phyloP scores from a whole-genome alignment of 1,284 basidiomycete species.

The Tilletia horrida region DNA sequence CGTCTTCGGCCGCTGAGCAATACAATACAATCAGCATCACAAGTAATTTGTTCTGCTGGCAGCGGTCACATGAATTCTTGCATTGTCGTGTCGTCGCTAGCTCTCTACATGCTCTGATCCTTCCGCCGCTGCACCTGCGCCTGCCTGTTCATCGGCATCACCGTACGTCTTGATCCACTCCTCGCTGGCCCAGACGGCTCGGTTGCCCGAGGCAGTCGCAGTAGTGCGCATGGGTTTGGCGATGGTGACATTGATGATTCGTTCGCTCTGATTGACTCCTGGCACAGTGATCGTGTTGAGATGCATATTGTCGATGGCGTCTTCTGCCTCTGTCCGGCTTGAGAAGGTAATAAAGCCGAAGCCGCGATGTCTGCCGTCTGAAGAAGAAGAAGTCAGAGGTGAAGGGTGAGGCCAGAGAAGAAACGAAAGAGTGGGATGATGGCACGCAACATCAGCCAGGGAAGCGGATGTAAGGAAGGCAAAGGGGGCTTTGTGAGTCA shows the following conservation, averaged over 20 bases:
- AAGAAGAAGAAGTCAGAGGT: background rate
- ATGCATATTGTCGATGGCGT: conserved; percentile 41
- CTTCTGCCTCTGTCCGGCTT: conserved; percentile 24
- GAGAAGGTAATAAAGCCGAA: conserved; percentile 37
- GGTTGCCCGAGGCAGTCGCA: conserved; percentile 27
- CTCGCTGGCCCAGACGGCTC: conserved; percentile 27
- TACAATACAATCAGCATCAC: too few species aligned
- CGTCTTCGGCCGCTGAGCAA: too few species aligned
- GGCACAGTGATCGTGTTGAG: conserved; percentile 23
- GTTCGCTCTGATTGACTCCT: conserved; percentile 20
- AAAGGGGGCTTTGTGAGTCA: background rate
- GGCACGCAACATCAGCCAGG: background rate
- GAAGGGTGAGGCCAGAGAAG: conserved; percentile 10
- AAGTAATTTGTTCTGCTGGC: too few species aligned
- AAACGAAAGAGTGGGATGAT: background rate
- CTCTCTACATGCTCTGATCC: background rate
- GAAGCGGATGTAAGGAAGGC: background rate
- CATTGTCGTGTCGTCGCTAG: too few species aligned
- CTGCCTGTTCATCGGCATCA: background rate
- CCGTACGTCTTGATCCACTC: conserved; percentile 33
- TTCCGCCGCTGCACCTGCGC: background rate
- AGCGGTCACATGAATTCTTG: too few species aligned
- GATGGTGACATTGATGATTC: conserved; percentile 28
- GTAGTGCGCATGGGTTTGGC: conserved; percentile 24
- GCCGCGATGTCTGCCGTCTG: conserved; percentile 22